These are phyloP conservation scores for Quillaja saponaria DNA, from an alignment of 306 rosid genomes.

Conservation along the genomic window DNA sequence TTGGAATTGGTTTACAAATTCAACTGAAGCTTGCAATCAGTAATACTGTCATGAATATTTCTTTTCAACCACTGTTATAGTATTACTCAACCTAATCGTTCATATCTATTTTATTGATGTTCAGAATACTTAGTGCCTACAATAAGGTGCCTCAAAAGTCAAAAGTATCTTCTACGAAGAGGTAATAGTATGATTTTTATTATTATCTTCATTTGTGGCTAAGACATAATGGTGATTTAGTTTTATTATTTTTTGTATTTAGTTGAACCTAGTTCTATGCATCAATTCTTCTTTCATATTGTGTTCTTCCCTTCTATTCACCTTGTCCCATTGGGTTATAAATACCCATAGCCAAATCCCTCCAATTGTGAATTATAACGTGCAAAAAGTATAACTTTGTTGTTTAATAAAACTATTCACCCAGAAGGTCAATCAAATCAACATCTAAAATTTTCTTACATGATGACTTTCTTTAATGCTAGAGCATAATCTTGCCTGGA, in stretches of 20 bases:
- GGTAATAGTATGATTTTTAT: slow-evolving; percentile 40
- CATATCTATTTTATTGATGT: slow-evolving; percentile 25
- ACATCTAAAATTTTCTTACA: background rate
- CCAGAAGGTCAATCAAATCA: background rate
- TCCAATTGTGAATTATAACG: background rate
- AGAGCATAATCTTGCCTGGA: background rate
- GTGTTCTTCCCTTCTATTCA: background rate
- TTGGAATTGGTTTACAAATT: slow-evolving; percentile 15
- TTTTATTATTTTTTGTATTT: background rate
- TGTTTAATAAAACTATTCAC: slow-evolving; percentile 1
- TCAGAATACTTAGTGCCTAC: slow-evolving; percentile 62
- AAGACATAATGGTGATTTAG: slow-evolving; percentile 1
- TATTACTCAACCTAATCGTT: background rate
- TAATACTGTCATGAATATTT: background rate
- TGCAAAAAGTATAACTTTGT: slow-evolving; percentile 3
- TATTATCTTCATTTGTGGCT: background rate
- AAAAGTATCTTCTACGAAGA: slow-evolving; percentile 57
- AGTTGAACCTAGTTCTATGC: background rate
- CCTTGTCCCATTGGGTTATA: no score
- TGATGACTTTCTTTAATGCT: background rate
- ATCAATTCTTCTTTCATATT: background rate
- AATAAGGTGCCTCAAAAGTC: slow-evolving; percentile 58
- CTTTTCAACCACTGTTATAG: no score
- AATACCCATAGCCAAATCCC: slow-evolving; percentile 9
- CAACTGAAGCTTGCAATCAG: background rate